Base-by-base conservation (phyloP, 495 filamentous ascomycete genomes). In the Penicillium paxilli region DNA sequence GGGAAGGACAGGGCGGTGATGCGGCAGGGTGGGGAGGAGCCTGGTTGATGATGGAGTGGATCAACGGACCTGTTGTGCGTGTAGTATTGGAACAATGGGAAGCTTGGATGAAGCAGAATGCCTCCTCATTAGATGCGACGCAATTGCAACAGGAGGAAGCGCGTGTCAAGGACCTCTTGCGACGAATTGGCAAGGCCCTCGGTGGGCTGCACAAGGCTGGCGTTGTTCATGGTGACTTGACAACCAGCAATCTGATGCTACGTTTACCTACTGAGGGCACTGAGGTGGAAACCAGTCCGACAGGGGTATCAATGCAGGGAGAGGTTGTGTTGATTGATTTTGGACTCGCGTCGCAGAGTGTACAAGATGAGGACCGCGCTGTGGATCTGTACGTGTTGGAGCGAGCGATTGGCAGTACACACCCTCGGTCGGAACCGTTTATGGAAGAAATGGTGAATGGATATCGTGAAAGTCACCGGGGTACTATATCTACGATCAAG, bases 301-400 rank as follows among this genome's bases (percentile, higher is more conserved):
- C 49, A 20, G 55, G 41, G 23, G 58, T 63, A 4, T 65, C 62
- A 11, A 61, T 83, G 61, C 72, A 76, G 12, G 93, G 91, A 9
- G 89, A 96, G 38, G 80, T 99, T 26, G 82, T 96, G 25, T 71
- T 98, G 22, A 96, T 99, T 72, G 94, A 99, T 73, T 96, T 99
- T 63, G 95, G 95, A 2, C 82, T 99, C 9, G 93, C 92, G 33
- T 83, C 79, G 47, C 89, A 94, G 70, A 89, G 84, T 55, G 64
- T 79, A n/a, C 84, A 86, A 57, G 91, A 96, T 50, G 94, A 99
- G 71, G 95, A 99, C 67, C 81, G 90, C 49, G 95, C 95, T 4
- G 94, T 98, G 19, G 94, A 99, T 80, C 67, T 99, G 42, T 99
- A 99, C 72, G 94, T 99, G 21, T 77, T 99, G 51, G 94, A 99